These are phyloP conservation scores for Suillus decipiens DNA, from an alignment of 768 basidiomycete genomes.

Conservation along the genomic window DNA sequence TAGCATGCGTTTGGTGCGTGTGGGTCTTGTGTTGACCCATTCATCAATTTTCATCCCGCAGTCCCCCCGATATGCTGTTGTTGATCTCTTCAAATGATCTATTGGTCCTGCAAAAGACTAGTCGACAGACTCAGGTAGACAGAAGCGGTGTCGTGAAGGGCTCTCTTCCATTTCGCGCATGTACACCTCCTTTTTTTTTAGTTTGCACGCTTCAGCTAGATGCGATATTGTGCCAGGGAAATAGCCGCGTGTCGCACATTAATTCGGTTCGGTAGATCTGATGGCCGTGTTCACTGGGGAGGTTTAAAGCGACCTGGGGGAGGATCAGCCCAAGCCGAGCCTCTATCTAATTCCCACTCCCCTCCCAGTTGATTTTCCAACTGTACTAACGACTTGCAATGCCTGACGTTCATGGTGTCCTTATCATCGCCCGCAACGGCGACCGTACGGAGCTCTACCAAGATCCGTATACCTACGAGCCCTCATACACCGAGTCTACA, in stretches of 20 bases:
- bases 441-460: constrained; percentile 71
- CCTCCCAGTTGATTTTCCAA: background rate
- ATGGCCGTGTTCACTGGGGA: background rate
- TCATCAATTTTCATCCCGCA: constrained; percentile 1
- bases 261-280: constrained; percentile 3
- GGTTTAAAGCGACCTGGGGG: constrained; percentile 5
- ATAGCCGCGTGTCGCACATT: background rate
- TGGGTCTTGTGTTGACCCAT: constrained; percentile 2
- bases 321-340: background rate
- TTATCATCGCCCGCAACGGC: constrained; percentile 76
- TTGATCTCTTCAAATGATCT: constrained; percentile 5
- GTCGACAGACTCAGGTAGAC: background rate
- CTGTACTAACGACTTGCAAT: background rate
- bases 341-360: background rate
- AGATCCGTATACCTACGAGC: constrained; percentile 68
- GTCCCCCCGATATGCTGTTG: constrained; percentile 9
- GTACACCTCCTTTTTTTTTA: background rate
- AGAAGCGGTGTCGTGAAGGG: background rate
- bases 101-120: background rate
- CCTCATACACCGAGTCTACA: constrained; percentile 67
- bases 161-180: background rate
- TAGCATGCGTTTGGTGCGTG: constrained; percentile 4
- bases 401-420: constrained; percentile 67
- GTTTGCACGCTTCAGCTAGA: background rate
- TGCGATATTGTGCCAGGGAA: background rate